phyloP scores from a whole-genome alignment of 2,329 filamentous ascomycete genomes.

The Mariannaea elegans region DNA sequence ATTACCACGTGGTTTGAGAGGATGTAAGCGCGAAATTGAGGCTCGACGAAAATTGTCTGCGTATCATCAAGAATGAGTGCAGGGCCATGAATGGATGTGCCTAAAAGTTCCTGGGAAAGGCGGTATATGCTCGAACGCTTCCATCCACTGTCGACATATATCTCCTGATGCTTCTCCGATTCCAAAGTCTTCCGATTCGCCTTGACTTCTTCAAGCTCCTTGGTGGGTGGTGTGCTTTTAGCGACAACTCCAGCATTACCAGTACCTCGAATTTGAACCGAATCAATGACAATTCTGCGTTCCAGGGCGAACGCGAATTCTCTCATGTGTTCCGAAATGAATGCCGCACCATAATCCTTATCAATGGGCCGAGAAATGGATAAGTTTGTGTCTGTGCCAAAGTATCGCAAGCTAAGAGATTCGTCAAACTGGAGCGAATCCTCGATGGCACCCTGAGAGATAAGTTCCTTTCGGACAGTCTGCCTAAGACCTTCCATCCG shows the following conservation, averaged over 20 bases:
- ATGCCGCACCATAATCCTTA: constrained; percentile 48
- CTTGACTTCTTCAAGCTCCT: neutral
- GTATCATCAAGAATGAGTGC: constrained; percentile 45
- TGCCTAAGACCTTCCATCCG: constrained; percentile 32
- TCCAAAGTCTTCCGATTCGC: neutral
- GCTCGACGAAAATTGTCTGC: constrained; percentile 43
- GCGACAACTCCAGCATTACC: neutral
- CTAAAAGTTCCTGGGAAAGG: constrained; percentile 7
- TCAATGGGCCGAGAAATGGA: constrained; percentile 53
- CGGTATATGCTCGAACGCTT: constrained; percentile 11
- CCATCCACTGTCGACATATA: constrained; percentile 23
- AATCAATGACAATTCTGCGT: constrained; percentile 51
- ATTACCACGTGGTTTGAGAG: constrained; percentile 44
- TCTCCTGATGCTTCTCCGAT: neutral
- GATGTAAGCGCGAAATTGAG: constrained; percentile 40
- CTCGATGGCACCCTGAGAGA: constrained; percentile 50
- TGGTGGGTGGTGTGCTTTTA: neutral
- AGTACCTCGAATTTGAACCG: constrained; percentile 42
- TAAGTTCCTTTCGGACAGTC: constrained; percentile 48
- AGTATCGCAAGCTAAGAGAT: constrained; percentile 58
- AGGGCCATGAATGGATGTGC: constrained; percentile 38
- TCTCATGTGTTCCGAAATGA: constrained; percentile 48
- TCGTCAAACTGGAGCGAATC: constrained; percentile 51
- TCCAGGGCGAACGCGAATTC: constrained; percentile 53
- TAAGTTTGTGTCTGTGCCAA: constrained; percentile 52